These are phyloP conservation scores for Apiospora malaysiana DNA, from an alignment of 2,329 filamentous ascomycete genomes.

Conservation along the genomic window DNA sequence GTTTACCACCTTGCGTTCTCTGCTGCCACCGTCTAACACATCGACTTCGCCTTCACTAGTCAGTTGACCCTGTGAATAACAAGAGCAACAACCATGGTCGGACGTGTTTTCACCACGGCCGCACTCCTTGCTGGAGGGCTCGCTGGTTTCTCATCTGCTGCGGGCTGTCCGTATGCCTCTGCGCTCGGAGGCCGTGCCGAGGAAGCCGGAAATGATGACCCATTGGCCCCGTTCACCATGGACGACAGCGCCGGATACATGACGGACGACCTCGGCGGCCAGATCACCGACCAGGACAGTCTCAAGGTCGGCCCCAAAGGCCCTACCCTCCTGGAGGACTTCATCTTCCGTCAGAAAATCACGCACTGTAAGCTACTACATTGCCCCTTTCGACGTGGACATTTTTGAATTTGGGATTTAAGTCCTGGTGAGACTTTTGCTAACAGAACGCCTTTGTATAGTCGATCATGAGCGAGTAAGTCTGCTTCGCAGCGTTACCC, in stretches of 20 bases:
- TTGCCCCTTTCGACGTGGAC: not conserved
- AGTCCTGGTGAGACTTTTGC: not conserved
- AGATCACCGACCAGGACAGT: conserved; percentile 70
- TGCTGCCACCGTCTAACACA: not conserved
- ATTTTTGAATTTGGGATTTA: not conserved
- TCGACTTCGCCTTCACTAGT: not conserved
- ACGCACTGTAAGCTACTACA: conserved; percentile 45
- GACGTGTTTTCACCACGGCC: conserved; percentile 29
- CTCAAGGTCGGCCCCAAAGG: conserved; percentile 59
- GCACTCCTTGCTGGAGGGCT: conserved; percentile 33
- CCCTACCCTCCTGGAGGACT: conserved; percentile 65
- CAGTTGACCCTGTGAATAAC: not conserved
- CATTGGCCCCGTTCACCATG: conserved; percentile 46
- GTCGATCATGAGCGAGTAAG: conserved; percentile 64
- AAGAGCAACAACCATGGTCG: conserved; percentile 28
- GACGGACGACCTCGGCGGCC: conserved; percentile 72
- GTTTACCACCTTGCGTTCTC: not conserved
- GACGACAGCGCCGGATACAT: conserved; percentile 62
- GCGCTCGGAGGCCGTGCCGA: conserved; percentile 36
- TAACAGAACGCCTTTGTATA: not conserved
- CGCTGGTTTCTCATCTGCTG: conserved; percentile 34
- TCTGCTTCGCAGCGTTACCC: conserved; percentile 19
- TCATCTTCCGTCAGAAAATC: conserved; percentile 67
- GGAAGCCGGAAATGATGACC: conserved; percentile 27
- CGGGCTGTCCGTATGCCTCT: conserved; percentile 41